A percentile compares a stretch with the other conserved stretches of the same genome.
phyloP scores from a whole-genome alignment of 192 early-diverging fungal species.

The Umbelopsis vinacea region DNA sequence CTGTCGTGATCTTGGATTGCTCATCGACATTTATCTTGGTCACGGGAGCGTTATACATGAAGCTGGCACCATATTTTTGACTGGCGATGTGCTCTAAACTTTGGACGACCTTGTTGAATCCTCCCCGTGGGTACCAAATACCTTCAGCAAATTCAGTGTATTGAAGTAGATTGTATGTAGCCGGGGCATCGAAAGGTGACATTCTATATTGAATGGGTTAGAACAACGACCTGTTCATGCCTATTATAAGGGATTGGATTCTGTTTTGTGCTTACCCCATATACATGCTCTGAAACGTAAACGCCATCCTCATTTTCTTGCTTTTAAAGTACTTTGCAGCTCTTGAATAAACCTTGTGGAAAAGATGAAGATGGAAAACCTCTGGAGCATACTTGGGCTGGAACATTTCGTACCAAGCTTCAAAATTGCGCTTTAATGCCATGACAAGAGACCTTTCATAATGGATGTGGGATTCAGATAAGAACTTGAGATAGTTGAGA shows the following conservation, averaged over 20 bases:
- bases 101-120: slow-evolving; percentile 55
- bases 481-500: slow-evolving; percentile 43
- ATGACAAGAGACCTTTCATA: slow-evolving; percentile 48
- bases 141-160: slow-evolving; percentile 61
- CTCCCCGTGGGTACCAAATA: slow-evolving; percentile 62
- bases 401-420: slow-evolving; percentile 46
- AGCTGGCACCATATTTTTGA: slow-evolving; percentile 42
- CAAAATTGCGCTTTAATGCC: slow-evolving; percentile 56
- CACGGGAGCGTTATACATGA: slow-evolving; percentile 48
- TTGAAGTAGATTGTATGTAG: slow-evolving; percentile 54
- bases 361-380: slow-evolving; percentile 49
- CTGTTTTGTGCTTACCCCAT: slow-evolving; percentile 62
- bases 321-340: slow-evolving; percentile 48
- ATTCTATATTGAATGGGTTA: slow-evolving; percentile 37
- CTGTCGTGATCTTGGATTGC: slow-evolving; percentile 40
- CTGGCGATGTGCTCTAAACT: slow-evolving; percentile 49
- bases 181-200: slow-evolving; percentile 65
- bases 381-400: slow-evolving; percentile 43
- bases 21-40: slow-evolving; percentile 44
- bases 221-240: neutral
- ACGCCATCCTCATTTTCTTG: slow-evolving; percentile 59
- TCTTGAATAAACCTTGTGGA: slow-evolving; percentile 45
- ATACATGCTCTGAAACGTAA: slow-evolving; percentile 68
- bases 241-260: too few relatives aligned
- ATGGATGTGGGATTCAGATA: slow-evolving; percentile 53